A percentile compares a stretch with the other conserved stretches of the same genome.
Conservation (phyloP, 2,329 filamentous ascomycete species). For the Metarhizium sp. region DNA sequence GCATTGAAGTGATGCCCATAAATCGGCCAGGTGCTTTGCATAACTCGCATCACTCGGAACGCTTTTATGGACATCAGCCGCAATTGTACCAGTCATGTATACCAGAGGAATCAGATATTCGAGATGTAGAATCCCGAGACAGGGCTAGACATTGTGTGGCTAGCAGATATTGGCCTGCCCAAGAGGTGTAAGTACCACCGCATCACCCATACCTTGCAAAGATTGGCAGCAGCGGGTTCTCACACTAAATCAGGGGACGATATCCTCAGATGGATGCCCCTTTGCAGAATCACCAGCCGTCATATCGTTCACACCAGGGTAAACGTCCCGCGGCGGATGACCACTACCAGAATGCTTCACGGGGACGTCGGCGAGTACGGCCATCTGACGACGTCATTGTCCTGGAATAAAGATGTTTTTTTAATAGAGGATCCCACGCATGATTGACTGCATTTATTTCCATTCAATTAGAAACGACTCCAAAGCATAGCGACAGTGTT, state of each 20-base stretch:
- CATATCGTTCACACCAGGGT: constrained; percentile 1
- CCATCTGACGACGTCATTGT: constrained; percentile 21
- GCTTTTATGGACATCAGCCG: not conserved
- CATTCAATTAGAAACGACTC: not conserved
- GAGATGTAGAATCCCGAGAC: not conserved
- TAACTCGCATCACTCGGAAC: not conserved
- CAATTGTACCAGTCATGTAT: not conserved
- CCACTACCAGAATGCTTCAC: constrained; percentile 1
- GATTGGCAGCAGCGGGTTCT: not conserved
- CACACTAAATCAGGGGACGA: not conserved
- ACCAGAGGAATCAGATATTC: not conserved
- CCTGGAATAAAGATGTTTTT: constrained; percentile 17
- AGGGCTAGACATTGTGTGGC: not conserved
- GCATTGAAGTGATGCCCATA: constrained; percentile 12
- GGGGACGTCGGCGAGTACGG: constrained; percentile 9
- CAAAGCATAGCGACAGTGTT: constrained; percentile 7
- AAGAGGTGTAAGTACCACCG: not conserved
- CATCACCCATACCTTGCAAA: not conserved
- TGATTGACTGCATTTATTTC: not conserved
- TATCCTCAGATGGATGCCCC: not conserved
- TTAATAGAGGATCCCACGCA: not conserved
- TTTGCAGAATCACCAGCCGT: not conserved
- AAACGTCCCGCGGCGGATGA: constrained; percentile 5
- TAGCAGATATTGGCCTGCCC: not conserved
- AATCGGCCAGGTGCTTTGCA: not conserved